A percentile compares a stretch with the other conserved stretches of the same genome.
phyloP scores from a whole-genome alignment of 164 flowering plant genomes.

The Amborella trichopoda region DNA sequence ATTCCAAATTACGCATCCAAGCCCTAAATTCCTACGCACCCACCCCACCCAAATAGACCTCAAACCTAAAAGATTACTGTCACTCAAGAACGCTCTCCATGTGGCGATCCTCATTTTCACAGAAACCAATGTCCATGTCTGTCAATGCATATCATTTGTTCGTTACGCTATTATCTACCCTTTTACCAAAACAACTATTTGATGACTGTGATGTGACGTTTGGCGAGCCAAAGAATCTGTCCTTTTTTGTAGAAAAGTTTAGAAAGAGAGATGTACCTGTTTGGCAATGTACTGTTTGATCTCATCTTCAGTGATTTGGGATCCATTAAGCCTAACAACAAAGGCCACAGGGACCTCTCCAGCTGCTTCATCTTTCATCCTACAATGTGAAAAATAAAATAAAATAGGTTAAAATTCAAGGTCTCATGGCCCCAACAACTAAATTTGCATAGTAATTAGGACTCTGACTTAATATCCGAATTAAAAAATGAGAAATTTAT shows the following conservation, averaged over 20 bases:
- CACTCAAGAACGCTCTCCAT: no score
- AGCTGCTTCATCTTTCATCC: conserved; percentile 78
- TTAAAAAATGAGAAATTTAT: no score
- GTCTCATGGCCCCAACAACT: background rate
- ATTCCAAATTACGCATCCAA: no score
- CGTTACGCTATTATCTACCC: no score
- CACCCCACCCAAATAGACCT: no score
- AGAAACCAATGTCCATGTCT: no score
- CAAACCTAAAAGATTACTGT: no score
- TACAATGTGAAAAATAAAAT: conserved; percentile 9
- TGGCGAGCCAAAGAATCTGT: background rate
- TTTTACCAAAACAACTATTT: no score
- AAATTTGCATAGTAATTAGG: no score
- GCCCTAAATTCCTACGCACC: no score
- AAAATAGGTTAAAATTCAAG: background rate
- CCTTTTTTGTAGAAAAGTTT: background rate
- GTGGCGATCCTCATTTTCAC: no score
- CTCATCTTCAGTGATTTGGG: conserved; percentile 59
- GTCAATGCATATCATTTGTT: background rate
- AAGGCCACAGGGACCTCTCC: conserved; percentile 94
- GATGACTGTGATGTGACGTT: background rate
- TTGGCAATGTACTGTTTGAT: conserved; percentile 67
- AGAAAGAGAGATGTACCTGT: conserved; percentile 42
- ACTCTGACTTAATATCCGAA: no score
- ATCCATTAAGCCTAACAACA: conserved; percentile 69